phyloP scores from a whole-genome alignment of 2,329 filamentous ascomycete genomes.

The Aureobasidium sp. region DNA sequence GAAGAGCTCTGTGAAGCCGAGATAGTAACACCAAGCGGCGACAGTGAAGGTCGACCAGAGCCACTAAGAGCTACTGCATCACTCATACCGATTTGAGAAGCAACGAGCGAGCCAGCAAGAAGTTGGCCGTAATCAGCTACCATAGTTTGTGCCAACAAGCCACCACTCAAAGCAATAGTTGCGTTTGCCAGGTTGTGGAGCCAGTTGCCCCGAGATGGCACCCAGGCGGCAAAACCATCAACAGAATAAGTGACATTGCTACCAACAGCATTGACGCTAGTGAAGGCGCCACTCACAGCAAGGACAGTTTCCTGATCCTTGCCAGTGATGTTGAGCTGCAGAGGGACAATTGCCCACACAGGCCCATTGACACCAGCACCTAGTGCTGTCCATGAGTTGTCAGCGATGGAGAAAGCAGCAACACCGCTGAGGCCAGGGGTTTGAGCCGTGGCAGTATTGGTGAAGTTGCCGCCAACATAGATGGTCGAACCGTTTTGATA shows the following conservation, averaged over 20 bases:
- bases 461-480: constrained; percentile 82
- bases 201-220: constrained; percentile 80
- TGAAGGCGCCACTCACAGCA: constrained; percentile 74
- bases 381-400: constrained; percentile 67
- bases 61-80: constrained; percentile 62
- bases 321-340: constrained; percentile 70
- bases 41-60: constrained; percentile 33
- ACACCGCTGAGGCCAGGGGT: constrained; percentile 64
- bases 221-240: constrained; percentile 82
- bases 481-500: constrained; percentile 58
- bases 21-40: constrained; percentile 52
- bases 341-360: constrained; percentile 66
- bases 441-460: constrained; percentile 57
- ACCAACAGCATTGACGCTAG: constrained; percentile 61
- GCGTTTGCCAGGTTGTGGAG: constrained; percentile 64
- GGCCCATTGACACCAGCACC: constrained; percentile 79
- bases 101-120: constrained; percentile 76
- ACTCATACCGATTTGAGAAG: constrained; percentile 63
- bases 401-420: constrained; percentile 64
- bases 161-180: constrained; percentile 62
- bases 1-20: constrained; percentile 25
- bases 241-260: constrained; percentile 55
- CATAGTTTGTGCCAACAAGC: constrained; percentile 64
- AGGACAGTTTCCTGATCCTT: constrained; percentile 65
- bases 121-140: constrained; percentile 56